Evolutionary conservation across 2,329 filamentous ascomycete species (phyloP).

Genomic region (Colletotrichum tanaceti): DNA sequence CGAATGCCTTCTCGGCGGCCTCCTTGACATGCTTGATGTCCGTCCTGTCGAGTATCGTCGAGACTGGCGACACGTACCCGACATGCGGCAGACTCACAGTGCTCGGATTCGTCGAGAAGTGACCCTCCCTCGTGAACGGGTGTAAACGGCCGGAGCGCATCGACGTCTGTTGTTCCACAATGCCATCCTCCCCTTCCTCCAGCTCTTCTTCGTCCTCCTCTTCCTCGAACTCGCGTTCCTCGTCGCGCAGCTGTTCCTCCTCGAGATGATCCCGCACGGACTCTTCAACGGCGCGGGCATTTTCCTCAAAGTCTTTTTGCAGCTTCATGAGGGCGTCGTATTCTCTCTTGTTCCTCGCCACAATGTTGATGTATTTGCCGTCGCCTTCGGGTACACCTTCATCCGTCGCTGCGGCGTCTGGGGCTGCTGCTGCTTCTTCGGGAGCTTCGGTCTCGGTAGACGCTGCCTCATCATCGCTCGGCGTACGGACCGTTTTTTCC

Average conservation of each 20-base stretch:
- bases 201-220: conserved; percentile 50
- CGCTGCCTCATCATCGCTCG: neutral
- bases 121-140: conserved; percentile 78
- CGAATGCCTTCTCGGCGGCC: conserved; percentile 79
- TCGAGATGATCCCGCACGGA: conserved; percentile 47
- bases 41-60: conserved; percentile 73
- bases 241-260: conserved; percentile 55
- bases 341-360: conserved; percentile 66
- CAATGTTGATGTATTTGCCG: conserved; percentile 58
- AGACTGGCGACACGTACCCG: conserved; percentile 77
- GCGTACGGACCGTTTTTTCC: neutral
- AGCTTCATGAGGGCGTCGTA: conserved; percentile 65
- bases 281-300: conserved; percentile 50
- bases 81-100: conserved; percentile 80
- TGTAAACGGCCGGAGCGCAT: conserved; percentile 69
- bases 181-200: conserved; percentile 47
- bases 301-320: conserved; percentile 67
- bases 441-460: neutral
- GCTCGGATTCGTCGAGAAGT: conserved; percentile 77
- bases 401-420: conserved; percentile 51
- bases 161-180: conserved; percentile 29
- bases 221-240: conserved; percentile 47
- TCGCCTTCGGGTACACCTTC: conserved; percentile 55
- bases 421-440: conserved; percentile 15
- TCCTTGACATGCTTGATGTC: conserved; percentile 80